phyloP scores from a whole-genome alignment of 768 basidiomycete species.

The Leucocoprinus sp. region DNA sequence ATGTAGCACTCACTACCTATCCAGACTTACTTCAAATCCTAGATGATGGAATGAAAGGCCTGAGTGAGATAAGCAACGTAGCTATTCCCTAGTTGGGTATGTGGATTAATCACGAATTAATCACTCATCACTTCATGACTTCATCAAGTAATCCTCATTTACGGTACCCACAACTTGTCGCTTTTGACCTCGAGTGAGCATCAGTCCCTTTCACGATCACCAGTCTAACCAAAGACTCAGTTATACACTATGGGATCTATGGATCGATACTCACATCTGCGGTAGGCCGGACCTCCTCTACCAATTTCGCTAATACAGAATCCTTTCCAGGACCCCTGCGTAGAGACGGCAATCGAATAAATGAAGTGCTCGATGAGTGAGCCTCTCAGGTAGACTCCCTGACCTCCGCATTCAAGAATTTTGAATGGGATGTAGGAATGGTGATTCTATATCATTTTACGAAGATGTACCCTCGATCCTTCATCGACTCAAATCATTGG shows the following conservation, averaged over 20 bases:
- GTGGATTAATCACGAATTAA: too few relatives aligned
- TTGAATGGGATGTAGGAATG: constrained; percentile 43
- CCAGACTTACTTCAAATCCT: too few relatives aligned
- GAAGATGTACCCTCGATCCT: constrained; percentile 69
- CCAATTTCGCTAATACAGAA: neutral
- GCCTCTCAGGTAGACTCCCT: constrained; percentile 1
- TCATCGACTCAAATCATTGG: constrained; percentile 39
- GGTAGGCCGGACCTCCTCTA: constrained; percentile 24
- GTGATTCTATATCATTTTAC: constrained; percentile 60
- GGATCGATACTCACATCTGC: constrained; percentile 75
- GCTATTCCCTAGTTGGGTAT: too few relatives aligned
- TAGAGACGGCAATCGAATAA: constrained; percentile 34
- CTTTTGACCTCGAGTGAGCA: constrained; percentile 74
- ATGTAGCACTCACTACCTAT: too few relatives aligned
- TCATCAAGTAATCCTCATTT: neutral
- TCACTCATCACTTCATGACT: neutral
- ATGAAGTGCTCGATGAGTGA: constrained; percentile 45
- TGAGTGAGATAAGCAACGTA: too few relatives aligned
- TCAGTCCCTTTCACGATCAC: neutral
- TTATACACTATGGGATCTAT: constrained; percentile 81
- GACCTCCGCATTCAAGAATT: neutral
- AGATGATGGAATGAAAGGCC: too few relatives aligned
- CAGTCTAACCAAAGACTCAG: constrained; percentile 25
- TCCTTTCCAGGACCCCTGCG: constrained; percentile 39
- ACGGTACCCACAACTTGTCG: constrained; percentile 49